A percentile compares a stretch with the other conserved stretches of the same genome.
Evolutionary conservation across 176 grass and related monocot genomes (phyloP).

Genomic region (Carex kokanica): DNA sequence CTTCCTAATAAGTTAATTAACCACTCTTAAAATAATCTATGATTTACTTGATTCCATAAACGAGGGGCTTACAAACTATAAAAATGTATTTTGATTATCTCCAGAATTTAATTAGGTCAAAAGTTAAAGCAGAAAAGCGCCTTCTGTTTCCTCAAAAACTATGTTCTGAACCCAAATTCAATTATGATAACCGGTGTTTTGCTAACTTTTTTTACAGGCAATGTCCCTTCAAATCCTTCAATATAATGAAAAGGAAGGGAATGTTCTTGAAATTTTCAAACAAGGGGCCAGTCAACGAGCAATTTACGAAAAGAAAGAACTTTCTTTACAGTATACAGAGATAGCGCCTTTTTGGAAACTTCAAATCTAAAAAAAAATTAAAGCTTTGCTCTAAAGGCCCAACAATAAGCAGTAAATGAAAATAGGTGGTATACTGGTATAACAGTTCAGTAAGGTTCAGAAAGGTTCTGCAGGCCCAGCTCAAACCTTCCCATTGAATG

Average conservation of each 20-base stretch:
- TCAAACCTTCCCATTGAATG: conserved; percentile 88
- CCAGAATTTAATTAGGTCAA: conserved; percentile 11
- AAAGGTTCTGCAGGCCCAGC: conserved; percentile 23
- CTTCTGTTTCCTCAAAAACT: background rate
- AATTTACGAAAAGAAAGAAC: background rate
- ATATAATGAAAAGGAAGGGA: background rate
- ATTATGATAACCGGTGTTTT: background rate
- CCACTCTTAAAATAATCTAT: background rate
- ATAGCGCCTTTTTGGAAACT: background rate
- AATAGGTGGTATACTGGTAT: background rate
- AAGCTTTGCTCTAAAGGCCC: background rate
- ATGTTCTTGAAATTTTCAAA: background rate
- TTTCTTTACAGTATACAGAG: background rate
- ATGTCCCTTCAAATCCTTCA: background rate
- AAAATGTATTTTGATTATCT: background rate
- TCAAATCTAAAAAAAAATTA: background rate
- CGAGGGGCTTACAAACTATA: background rate
- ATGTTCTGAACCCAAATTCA: background rate
- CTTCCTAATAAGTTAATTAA: conserved; percentile 29
- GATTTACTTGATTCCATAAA: conserved; percentile 4
- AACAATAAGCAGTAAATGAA: background rate
- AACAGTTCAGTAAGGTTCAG: too few relatives aligned
- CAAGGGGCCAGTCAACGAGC: background rate
- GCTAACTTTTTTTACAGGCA: background rate
- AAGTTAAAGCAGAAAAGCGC: background rate